Percentiles rank a stretch among this genome's conserved stretches.
Conservation (phyloP, 306 rosid genomes). For the Castanospermum australe region DNA sequence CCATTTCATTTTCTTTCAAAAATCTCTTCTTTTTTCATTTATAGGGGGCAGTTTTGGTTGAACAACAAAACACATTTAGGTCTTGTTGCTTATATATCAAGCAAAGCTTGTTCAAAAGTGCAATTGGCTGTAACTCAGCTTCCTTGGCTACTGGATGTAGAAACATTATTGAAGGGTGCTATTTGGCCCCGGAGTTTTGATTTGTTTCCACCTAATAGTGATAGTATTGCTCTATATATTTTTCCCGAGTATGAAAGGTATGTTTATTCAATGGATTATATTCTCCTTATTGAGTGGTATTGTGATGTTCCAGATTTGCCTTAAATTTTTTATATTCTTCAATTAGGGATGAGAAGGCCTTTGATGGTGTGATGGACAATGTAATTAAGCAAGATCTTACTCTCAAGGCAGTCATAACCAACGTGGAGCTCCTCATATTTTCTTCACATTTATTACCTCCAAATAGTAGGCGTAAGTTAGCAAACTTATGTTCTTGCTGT, state of each 20-base stretch:
- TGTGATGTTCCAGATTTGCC: not conserved
- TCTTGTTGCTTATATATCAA: constrained; percentile 30
- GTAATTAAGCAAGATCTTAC: constrained; percentile 24
- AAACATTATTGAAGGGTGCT: not conserved
- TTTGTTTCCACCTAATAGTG: constrained; percentile 14
- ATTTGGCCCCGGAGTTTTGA: constrained; percentile 34
- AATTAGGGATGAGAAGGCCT: constrained; percentile 32
- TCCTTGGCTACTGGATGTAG: constrained; percentile 19
- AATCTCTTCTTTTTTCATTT: not conserved
- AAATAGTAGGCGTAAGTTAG: constrained; percentile 24
- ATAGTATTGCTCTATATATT: constrained; percentile 28
- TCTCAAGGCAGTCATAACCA: constrained; percentile 9
- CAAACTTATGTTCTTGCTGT: not conserved
- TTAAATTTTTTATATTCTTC: not conserved
- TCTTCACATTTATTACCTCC: constrained; percentile 33
- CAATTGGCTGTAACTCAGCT: not conserved
- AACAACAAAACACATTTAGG: not conserved
- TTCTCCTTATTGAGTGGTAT: not conserved
- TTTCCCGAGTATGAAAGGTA: constrained; percentile 35
- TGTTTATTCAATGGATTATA: constrained; percentile 10
- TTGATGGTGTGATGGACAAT: constrained; percentile 13
- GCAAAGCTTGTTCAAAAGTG: constrained; percentile 25
- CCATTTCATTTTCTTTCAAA: not conserved
- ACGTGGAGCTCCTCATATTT: constrained; percentile 32
- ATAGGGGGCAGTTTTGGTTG: constrained; percentile 24